Evolutionary conservation across 192 early-diverging fungal genomes (phyloP).

Genomic region (Rhizophagus clarus): DNA sequence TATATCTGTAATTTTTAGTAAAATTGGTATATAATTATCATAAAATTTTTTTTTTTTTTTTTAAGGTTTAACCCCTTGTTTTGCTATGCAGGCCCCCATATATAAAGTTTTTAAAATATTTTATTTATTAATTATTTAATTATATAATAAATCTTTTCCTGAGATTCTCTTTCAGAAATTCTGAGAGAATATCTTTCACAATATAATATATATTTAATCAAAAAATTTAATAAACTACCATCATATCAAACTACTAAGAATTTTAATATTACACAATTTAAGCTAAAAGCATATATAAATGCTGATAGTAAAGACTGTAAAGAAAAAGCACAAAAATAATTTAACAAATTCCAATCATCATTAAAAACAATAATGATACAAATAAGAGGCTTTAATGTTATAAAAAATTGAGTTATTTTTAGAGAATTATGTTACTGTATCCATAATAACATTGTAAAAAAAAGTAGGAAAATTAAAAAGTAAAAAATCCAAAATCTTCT

Average conservation of each 20-base stretch:
- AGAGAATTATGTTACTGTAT: constrained; percentile 6
- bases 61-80: too few relatives aligned
- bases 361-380: background rate
- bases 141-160: too few relatives aligned
- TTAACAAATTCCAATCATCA: too few relatives aligned
- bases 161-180: too few relatives aligned
- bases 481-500: background rate
- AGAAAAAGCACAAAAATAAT: background rate
- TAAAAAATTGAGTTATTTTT: background rate
- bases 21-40: too few relatives aligned
- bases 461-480: background rate
- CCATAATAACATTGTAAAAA: background rate
- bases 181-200: too few relatives aligned
- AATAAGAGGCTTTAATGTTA: background rate
- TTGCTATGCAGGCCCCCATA: too few relatives aligned
- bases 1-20: too few relatives aligned
- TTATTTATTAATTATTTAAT: too few relatives aligned
- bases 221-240: background rate
- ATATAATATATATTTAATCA: too few relatives aligned
- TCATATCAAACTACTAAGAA: background rate
- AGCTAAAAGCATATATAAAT: background rate
- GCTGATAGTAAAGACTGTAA: background rate
- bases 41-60: too few relatives aligned
- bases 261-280: background rate
- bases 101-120: too few relatives aligned